Percentiles rank a stretch among this genome's conserved stretches.
These are phyloP conservation scores for Ganoderma sinense DNA, from an alignment of 1,284 basidiomycete species.

Conservation along the genomic window DNA sequence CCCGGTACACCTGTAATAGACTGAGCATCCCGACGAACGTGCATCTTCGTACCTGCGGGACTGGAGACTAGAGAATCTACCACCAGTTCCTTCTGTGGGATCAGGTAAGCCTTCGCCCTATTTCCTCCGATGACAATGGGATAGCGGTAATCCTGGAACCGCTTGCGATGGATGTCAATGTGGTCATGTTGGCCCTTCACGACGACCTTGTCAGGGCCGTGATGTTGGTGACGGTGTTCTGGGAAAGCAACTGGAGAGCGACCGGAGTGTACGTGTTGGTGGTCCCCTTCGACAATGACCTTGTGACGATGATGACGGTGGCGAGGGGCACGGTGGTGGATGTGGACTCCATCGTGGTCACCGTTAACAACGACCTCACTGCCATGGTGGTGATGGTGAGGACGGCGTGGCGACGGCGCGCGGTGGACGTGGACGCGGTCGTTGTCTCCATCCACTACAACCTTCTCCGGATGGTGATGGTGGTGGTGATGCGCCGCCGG, in stretches of 20 bases:
- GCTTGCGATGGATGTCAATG: slow-evolving; percentile 22
- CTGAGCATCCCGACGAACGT: slow-evolving; percentile 28
- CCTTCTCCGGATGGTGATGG: slow-evolving; percentile 18
- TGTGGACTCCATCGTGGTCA: slow-evolving; percentile 34
- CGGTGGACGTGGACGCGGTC: slow-evolving; percentile 20
- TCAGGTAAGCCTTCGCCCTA: slow-evolving; percentile 9
- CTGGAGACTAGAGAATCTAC: neutral
- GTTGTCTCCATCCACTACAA: slow-evolving; percentile 20
- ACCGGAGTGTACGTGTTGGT: slow-evolving; percentile 20
- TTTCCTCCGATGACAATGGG: slow-evolving; percentile 26
- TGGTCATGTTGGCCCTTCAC: slow-evolving; percentile 23
- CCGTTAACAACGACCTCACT: slow-evolving; percentile 32
- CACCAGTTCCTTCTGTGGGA: neutral
- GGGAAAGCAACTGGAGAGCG: slow-evolving; percentile 10
- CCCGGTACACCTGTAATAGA: slow-evolving; percentile 46
- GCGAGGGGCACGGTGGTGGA: slow-evolving; percentile 24
- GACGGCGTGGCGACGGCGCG: slow-evolving; percentile 2
- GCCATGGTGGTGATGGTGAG: slow-evolving; percentile 26
- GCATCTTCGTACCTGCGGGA: neutral
- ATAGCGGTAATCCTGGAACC: neutral
- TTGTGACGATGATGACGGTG: slow-evolving; percentile 26
- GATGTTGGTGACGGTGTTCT: slow-evolving; percentile 10
- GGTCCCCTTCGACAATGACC: slow-evolving; percentile 18
- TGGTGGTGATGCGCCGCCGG: slow-evolving; percentile 5
- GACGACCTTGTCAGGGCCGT: slow-evolving; percentile 14